Percentiles rank a stretch among this genome's conserved stretches.
These are phyloP conservation scores for Aureobasidium subglaciale DNA, from an alignment of 2,329 filamentous ascomycete species.

Conservation along the genomic window DNA sequence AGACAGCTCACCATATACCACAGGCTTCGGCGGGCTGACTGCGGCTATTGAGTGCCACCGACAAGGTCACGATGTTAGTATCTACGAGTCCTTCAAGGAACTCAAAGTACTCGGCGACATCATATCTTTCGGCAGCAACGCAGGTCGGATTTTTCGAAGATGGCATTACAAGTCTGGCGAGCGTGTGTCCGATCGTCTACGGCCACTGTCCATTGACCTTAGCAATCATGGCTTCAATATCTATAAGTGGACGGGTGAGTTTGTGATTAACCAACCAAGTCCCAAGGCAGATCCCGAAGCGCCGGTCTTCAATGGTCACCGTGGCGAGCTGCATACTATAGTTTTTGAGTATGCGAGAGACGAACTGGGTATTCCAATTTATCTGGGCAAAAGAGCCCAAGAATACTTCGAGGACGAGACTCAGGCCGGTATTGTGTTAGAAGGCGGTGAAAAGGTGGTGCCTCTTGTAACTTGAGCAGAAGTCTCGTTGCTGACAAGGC, in stretches of 20 bases:
- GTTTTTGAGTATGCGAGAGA: conserved; percentile 35
- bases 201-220: conserved; percentile 28
- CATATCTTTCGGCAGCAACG: conserved; percentile 56
- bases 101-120: conserved; percentile 56
- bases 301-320: conserved; percentile 29
- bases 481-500: conserved; percentile 9
- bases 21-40: conserved; percentile 55
- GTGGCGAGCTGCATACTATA: conserved; percentile 30
- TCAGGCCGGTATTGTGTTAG: conserved; percentile 46
- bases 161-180: conserved; percentile 32
- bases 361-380: conserved; percentile 49
- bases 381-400: conserved; percentile 45
- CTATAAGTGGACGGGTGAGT: conserved; percentile 9
- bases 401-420: conserved; percentile 50
- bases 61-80: conserved; percentile 52
- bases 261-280: conserved; percentile 23
- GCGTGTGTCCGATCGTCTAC: conserved; percentile 8
- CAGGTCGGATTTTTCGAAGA: conserved; percentile 53
- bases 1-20: conserved; percentile 26
- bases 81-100: conserved; percentile 52
- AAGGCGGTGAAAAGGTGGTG: conserved; percentile 39
- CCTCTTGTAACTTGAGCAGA: too few species aligned
- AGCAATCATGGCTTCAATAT: conserved; percentile 25
- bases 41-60: conserved; percentile 57
- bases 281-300: conserved; percentile 29